A percentile compares a stretch with the other conserved stretches of the same genome.
Evolutionary conservation across 2,329 filamentous ascomycete genomes (phyloP).

Genomic region (Calonectria pauciramosa): DNA sequence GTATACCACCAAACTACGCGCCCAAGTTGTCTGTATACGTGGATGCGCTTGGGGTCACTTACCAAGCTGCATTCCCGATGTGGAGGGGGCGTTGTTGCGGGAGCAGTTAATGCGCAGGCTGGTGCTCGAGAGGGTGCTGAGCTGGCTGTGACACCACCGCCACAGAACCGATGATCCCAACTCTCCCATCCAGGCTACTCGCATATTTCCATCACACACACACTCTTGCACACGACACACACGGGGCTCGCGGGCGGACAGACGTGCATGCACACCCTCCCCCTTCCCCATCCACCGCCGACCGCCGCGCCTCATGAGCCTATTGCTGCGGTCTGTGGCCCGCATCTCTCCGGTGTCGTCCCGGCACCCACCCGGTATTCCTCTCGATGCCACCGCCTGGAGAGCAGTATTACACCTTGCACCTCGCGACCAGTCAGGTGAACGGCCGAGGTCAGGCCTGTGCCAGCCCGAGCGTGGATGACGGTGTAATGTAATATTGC

Average conservation of each 20-base stretch:
- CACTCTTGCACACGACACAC: slow-evolving; percentile 16
- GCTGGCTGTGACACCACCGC: slow-evolving; percentile 43
- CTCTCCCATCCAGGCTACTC: slow-evolving; percentile 15
- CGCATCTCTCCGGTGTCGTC: slow-evolving; percentile 19
- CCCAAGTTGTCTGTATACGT: background rate
- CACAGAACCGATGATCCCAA: slow-evolving; percentile 31
- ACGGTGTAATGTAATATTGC: slow-evolving; percentile 7
- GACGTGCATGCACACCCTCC: background rate
- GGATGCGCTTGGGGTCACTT: background rate
- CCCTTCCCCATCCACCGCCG: slow-evolving; percentile 11
- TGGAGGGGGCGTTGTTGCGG: background rate
- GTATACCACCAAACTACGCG: background rate
- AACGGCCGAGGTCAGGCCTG: background rate
- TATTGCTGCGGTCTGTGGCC: slow-evolving; percentile 19
- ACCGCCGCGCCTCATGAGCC: slow-evolving; percentile 24
- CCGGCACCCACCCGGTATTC: slow-evolving; percentile 7
- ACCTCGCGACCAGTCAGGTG: background rate
- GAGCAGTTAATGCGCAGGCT: background rate
- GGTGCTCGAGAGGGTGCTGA: slow-evolving; percentile 38
- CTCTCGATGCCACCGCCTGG: slow-evolving; percentile 10
- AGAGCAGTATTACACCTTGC: background rate
- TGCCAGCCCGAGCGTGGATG: background rate
- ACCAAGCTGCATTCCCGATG: background rate
- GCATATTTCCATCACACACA: slow-evolving; percentile 27
- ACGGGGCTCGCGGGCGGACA: background rate